Conservation (phyloP, 345 rosid species). For the Aethionema arabicum region DNA sequence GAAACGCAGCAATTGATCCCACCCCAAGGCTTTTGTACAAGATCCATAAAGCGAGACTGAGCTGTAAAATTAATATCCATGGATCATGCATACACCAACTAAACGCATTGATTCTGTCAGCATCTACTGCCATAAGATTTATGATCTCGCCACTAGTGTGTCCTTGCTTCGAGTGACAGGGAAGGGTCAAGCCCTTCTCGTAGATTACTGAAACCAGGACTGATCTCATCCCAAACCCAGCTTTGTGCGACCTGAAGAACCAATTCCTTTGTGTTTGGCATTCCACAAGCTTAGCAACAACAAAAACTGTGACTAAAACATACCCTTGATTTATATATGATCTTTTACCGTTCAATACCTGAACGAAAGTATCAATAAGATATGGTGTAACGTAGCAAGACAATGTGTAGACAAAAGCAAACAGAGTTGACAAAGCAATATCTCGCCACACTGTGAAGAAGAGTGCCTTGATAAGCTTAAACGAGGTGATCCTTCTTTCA, state of each 20-base stretch:
- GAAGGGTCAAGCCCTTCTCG: slow-evolving; percentile 56
- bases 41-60: slow-evolving; percentile 50
- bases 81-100: slow-evolving; percentile 54
- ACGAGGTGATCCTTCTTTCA: slow-evolving; percentile 36
- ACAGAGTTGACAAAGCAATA: slow-evolving; percentile 31
- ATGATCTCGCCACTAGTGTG: slow-evolving; percentile 69
- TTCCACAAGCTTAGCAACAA: slow-evolving; percentile 56
- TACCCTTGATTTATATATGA: slow-evolving; percentile 47
- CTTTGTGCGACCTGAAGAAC: slow-evolving; percentile 41
- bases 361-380: slow-evolving; percentile 55
- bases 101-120: slow-evolving; percentile 50
- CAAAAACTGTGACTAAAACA: slow-evolving; percentile 43
- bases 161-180: slow-evolving; percentile 44
- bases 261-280: slow-evolving; percentile 52
- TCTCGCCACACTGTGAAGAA: slow-evolving; percentile 42
- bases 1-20: slow-evolving; percentile 50
- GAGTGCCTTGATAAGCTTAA: slow-evolving; percentile 42
- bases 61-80: slow-evolving; percentile 54
- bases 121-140: slow-evolving; percentile 63
- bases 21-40: slow-evolving; percentile 55
- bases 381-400: slow-evolving; percentile 46
- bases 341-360: slow-evolving; percentile 41
- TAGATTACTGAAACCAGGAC: slow-evolving; percentile 49
- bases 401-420: slow-evolving; percentile 32
- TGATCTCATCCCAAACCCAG: slow-evolving; percentile 51